Percentiles rank a stretch among this genome's conserved stretches.
Conservation (phyloP, 2,329 filamentous ascomycete species). For the Cucurbitaria berberidis region DNA sequence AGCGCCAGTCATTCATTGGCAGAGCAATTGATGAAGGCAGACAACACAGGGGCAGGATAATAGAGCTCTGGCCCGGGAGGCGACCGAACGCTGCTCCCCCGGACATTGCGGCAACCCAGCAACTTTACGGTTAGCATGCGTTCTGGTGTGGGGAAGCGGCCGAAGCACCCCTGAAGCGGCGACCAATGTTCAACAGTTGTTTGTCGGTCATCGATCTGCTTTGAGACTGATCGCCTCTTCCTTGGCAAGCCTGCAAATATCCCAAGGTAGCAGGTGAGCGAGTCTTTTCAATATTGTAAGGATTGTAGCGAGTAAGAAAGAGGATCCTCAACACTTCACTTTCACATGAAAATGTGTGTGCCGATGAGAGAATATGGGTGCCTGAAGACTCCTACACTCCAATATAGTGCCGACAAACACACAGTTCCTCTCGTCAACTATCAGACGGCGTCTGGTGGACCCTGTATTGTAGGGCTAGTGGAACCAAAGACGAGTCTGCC, state of each 20-base stretch:
- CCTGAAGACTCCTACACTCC: not conserved
- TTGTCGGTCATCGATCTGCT: constrained; percentile 20
- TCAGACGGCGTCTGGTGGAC: too few relatives aligned
- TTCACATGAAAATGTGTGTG: constrained; percentile 27
- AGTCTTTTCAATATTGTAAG: constrained; percentile 18
- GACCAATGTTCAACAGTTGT: constrained; percentile 22
- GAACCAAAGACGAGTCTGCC: not conserved
- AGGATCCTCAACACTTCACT: constrained; percentile 14
- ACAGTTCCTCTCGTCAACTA: too few relatives aligned
- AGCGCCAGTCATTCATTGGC: constrained; percentile 10
- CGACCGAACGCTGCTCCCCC: not conserved
- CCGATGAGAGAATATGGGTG: not conserved
- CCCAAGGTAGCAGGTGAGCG: constrained; percentile 22
- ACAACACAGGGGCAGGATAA: constrained; percentile 8
- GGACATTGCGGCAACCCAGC: constrained; percentile 2
- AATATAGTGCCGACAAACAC: too few relatives aligned
- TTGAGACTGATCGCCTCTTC: constrained; percentile 20
- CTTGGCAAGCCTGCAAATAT: constrained; percentile 13
- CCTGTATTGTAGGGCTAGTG: not conserved
- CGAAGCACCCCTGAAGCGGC: constrained; percentile 6
- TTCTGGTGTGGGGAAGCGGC: constrained; percentile 5
- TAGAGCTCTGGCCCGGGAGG: not conserved
- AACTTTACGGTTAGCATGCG: constrained; percentile 6
- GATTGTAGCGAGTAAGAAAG: constrained; percentile 12
- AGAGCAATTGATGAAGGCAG: constrained; percentile 13